Percentiles rank a stretch among this genome's conserved stretches.
phyloP scores from a whole-genome alignment of 2,329 filamentous ascomycete genomes.

The Daldinia sp. region DNA sequence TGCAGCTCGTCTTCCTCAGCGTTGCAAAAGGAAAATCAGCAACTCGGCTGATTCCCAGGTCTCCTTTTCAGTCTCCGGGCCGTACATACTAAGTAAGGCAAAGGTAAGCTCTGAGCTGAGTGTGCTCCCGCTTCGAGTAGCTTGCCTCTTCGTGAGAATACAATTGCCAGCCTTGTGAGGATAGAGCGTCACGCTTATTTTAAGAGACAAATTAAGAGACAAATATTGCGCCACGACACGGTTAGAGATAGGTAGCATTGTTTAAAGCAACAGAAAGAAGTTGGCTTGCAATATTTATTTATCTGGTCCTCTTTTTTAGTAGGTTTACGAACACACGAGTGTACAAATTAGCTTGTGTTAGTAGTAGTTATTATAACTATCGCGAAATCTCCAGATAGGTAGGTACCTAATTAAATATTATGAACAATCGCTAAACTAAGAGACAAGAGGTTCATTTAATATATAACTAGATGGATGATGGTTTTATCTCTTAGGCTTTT shows the following conservation, averaged over 20 bases:
- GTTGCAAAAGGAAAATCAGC: neutral
- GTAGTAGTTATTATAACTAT: neutral
- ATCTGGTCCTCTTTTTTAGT: neutral
- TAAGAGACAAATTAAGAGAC: neutral
- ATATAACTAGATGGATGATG: neutral
- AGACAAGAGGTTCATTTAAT: neutral
- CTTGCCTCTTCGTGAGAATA: neutral
- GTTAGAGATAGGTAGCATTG: neutral
- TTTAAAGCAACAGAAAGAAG: neutral
- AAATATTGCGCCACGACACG: neutral
- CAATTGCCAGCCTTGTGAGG: neutral
- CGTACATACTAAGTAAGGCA: neutral
- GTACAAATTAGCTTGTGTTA: neutral
- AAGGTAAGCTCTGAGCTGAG: neutral
- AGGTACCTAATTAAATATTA: neutral
- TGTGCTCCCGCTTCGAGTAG: neutral
- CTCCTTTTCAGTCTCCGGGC: too few relatives aligned
- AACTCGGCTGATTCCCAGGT: too few relatives aligned
- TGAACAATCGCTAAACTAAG: neutral
- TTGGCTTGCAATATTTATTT: neutral
- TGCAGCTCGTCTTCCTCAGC: conserved; percentile 6
- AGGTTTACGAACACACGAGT: neutral
- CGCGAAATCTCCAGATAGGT: neutral
- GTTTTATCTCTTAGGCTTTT: neutral
- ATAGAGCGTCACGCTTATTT: neutral